Percentiles rank a stretch among this genome's conserved stretches.
phyloP scores from a whole-genome alignment of 805 yeast genomes.

The Zygosaccharomyces rouxii region DNA sequence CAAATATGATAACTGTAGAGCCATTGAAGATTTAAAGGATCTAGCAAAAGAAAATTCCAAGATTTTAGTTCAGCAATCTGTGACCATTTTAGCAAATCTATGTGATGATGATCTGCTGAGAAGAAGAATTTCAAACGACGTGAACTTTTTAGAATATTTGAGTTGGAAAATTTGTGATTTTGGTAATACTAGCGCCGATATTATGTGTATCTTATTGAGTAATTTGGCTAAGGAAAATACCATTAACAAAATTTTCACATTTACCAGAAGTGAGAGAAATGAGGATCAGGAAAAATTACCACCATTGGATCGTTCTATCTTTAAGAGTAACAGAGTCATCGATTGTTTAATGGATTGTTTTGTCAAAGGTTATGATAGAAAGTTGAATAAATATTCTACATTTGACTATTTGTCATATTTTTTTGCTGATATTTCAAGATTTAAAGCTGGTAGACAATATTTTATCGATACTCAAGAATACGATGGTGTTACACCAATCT shows the following conservation, averaged over 20 bases:
- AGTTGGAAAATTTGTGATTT: slow-evolving; percentile 48
- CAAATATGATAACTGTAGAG: slow-evolving; percentile 60
- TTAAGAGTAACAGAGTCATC: slow-evolving; percentile 55
- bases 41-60: slow-evolving; percentile 52
- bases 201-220: slow-evolving; percentile 77
- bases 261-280: slow-evolving; percentile 28
- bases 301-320: slow-evolving; percentile 43
- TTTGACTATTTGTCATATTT: slow-evolving; percentile 82
- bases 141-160: slow-evolving; percentile 47
- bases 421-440: slow-evolving; percentile 86
- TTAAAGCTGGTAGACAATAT: slow-evolving; percentile 66
- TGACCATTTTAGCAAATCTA: slow-evolving; percentile 77
- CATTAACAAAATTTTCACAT: slow-evolving; percentile 49
- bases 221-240: slow-evolving; percentile 77
- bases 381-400: slow-evolving; percentile 65
- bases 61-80: slow-evolving; percentile 57
- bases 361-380: slow-evolving; percentile 74
- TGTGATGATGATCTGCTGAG: slow-evolving; percentile 69
- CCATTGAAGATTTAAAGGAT: slow-evolving; percentile 66
- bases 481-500: slow-evolving; percentile 71
- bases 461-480: slow-evolving; percentile 68
- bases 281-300: slow-evolving; percentile 15
- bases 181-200: slow-evolving; percentile 66
- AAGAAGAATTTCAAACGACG: slow-evolving; percentile 60
- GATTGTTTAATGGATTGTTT: slow-evolving; percentile 86